These are phyloP conservation scores for Termitomyces sp. DNA, from an alignment of 768 basidiomycete genomes.

Conservation along the genomic window DNA sequence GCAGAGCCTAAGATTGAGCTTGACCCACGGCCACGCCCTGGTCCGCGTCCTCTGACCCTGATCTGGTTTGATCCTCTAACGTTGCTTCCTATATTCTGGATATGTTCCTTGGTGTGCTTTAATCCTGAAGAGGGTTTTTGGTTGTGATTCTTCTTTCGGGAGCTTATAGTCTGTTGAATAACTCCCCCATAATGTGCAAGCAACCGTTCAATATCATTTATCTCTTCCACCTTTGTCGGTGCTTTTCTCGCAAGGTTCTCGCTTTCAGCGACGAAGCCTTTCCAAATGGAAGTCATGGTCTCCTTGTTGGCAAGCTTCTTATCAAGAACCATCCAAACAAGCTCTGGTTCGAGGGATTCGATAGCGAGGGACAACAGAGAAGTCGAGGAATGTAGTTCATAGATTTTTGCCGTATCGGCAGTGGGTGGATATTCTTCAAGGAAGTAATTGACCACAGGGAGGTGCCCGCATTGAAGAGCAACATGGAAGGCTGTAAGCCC, in stretches of 20 bases:
- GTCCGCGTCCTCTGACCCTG: slow-evolving; percentile 18
- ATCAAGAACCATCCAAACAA: slow-evolving; percentile 60
- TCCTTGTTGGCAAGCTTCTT: slow-evolving; percentile 43
- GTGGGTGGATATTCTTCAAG: slow-evolving; percentile 55
- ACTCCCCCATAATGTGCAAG: slow-evolving; percentile 47
- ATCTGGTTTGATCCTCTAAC: neutral
- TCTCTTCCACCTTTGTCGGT: slow-evolving; percentile 27
- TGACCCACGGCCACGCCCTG: slow-evolving; percentile 21
- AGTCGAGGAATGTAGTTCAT: slow-evolving; percentile 34
- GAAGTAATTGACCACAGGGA: slow-evolving; percentile 53
- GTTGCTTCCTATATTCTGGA: neutral
- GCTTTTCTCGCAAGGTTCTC: slow-evolving; percentile 17
- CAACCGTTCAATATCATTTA: slow-evolving; percentile 47
- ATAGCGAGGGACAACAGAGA: slow-evolving; percentile 53
- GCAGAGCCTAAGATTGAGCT: neutral
- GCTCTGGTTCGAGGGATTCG: slow-evolving; percentile 55
- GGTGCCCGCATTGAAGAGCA: slow-evolving; percentile 49
- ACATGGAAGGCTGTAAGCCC: slow-evolving; percentile 64
- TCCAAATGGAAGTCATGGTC: slow-evolving; percentile 51
- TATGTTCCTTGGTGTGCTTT: neutral
- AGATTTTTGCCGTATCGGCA: slow-evolving; percentile 48
- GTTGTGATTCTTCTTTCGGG: neutral
- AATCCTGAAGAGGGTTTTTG: neutral
- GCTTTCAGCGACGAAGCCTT: slow-evolving; percentile 34
- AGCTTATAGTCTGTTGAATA: slow-evolving; percentile 26